Conservation (phyloP, 2,329 filamentous ascomycete species). For the Neofusicoccum laricinum region DNA sequence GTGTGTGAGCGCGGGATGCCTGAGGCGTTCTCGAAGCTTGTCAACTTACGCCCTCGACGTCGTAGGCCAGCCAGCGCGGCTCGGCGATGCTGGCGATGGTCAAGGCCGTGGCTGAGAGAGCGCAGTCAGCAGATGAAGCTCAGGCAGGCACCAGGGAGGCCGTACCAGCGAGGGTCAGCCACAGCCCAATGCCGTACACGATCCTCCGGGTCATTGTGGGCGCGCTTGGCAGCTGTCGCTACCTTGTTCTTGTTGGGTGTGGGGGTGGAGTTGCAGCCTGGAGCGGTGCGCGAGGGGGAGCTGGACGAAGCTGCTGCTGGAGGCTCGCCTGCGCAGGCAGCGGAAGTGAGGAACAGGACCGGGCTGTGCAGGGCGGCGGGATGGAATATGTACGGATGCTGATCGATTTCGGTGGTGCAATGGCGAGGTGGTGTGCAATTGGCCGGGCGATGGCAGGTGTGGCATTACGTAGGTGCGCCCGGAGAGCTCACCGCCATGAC, state of each 20-base stretch:
- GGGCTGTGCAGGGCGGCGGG: not conserved
- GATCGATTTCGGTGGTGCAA: constrained; percentile 9
- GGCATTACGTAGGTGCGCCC: constrained; percentile 3
- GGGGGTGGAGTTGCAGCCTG: not conserved
- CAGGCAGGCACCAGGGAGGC: not conserved
- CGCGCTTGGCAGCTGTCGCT: constrained; percentile 5
- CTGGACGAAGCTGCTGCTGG: not conserved
- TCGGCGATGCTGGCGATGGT: constrained; percentile 67
- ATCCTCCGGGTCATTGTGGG: constrained; percentile 45
- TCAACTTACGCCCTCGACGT: constrained; percentile 6
- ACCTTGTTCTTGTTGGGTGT: not conserved
- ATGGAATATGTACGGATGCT: not conserved
- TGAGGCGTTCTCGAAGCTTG: not conserved
- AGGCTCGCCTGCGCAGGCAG: not conserved
- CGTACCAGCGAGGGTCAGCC: constrained; percentile 45
- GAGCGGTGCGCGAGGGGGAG: not conserved
- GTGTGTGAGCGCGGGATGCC: not conserved
- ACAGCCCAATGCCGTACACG: constrained; percentile 49
- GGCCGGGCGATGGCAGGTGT: not conserved
- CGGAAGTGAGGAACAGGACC: not conserved
- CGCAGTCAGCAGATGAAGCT: not conserved
- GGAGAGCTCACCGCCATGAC: constrained; percentile 5
- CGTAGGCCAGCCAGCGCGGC: constrained; percentile 68
- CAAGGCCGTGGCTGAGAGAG: constrained; percentile 62
- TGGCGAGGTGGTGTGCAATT: not conserved